Evolutionary conservation across 805 yeast species (phyloP).

Genomic region (Saturnispora saitoi): DNA sequence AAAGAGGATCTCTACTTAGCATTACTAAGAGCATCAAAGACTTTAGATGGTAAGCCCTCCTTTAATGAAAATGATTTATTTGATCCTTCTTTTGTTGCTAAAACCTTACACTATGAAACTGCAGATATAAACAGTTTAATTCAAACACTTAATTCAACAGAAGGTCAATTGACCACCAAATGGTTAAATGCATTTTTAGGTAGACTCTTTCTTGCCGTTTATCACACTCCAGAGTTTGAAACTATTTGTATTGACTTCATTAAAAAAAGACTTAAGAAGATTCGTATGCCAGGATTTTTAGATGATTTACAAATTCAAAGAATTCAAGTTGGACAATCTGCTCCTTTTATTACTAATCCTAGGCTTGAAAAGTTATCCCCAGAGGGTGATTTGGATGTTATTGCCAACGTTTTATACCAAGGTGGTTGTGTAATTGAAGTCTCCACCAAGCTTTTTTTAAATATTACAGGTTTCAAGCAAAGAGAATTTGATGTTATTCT

Average conservation of each 20-base stretch:
- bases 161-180: constrained; percentile 71
- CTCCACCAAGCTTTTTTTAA: constrained; percentile 70
- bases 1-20: constrained; percentile 94
- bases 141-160: constrained; percentile 70
- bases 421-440: constrained; percentile 74
- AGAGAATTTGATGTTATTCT: constrained; percentile 67
- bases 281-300: constrained; percentile 79
- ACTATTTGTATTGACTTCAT: constrained; percentile 49
- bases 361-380: constrained; percentile 60
- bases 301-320: constrained; percentile 72
- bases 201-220: constrained; percentile 67
- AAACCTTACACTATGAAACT: constrained; percentile 63
- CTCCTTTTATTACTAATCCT: constrained; percentile 75
- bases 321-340: constrained; percentile 67
- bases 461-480: constrained; percentile 60
- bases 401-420: constrained; percentile 53
- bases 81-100: constrained; percentile 54
- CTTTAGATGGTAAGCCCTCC: constrained; percentile 12
- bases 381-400: constrained; percentile 64
- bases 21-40: constrained; percentile 65
- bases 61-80: constrained; percentile 16
- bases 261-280: constrained; percentile 63
- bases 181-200: constrained; percentile 91
- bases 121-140: constrained; percentile 65
- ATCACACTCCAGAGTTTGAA: constrained; percentile 61